phyloP scores from a whole-genome alignment of 148 eudicot species.

The Suaeda aralocaspica region DNA sequence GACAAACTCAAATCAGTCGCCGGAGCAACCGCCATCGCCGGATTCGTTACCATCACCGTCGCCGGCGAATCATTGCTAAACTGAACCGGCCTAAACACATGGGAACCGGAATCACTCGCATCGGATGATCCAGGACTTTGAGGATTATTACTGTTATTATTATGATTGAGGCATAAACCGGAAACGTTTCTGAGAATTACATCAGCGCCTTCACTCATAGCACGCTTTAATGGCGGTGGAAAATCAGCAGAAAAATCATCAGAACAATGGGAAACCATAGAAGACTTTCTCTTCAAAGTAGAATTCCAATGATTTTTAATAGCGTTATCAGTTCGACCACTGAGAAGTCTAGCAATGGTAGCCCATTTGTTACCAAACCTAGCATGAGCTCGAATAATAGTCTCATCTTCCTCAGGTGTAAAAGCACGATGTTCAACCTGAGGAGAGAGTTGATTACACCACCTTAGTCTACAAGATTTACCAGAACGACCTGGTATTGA shows the following conservation, averaged over 20 bases:
- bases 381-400: constrained; percentile 75
- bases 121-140: constrained; percentile 76
- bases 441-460: constrained; percentile 94
- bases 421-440: constrained; percentile 82
- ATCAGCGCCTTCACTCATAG: constrained; percentile 65
- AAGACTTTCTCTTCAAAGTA: constrained; percentile 63
- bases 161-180: constrained; percentile 35
- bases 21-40: constrained; percentile 8
- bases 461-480: constrained; percentile 70
- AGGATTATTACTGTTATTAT: constrained; percentile 23
- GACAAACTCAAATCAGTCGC: constrained; percentile 50
- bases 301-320: constrained; percentile 96
- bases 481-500: constrained; percentile 84
- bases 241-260: constrained; percentile 27
- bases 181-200: constrained; percentile 36
- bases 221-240: constrained; percentile 56
- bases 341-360: constrained; percentile 61
- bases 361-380: constrained; percentile 93
- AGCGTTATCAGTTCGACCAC: constrained; percentile 87
- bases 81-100: constrained; percentile 48
- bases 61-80: constrained; percentile 23
- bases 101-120: constrained; percentile 50
- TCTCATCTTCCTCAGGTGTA: constrained; percentile 66
- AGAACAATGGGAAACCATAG: constrained; percentile 22
- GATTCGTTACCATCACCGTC: background rate